Evolutionary conservation across 371 early-diverging fungal genomes (phyloP).

Genomic region (Batkoa obscura): DNA sequence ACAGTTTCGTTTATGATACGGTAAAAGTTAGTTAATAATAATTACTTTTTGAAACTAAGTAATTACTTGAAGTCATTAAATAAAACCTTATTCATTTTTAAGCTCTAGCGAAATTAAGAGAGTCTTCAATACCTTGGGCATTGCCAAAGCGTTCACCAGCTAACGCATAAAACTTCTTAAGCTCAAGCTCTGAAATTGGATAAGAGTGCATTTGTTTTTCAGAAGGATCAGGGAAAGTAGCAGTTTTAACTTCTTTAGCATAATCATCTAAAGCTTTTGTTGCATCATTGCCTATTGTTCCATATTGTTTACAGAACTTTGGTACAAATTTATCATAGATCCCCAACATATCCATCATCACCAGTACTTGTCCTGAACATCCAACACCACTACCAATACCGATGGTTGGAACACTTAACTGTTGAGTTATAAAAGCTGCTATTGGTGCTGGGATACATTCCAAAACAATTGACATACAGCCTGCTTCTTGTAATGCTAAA

Average conservation of each 20-base stretch:
- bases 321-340: constrained; percentile 64
- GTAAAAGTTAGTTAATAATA: too few species aligned
- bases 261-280: constrained; percentile 47
- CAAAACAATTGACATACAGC: constrained; percentile 78
- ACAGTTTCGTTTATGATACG: too few species aligned
- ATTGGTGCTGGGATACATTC: constrained; percentile 84
- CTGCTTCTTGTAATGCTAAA: constrained; percentile 71
- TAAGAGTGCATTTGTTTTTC: too few species aligned
- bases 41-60: too few species aligned
- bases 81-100: too few species aligned
- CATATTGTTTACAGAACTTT: constrained; percentile 81
- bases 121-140: too few species aligned
- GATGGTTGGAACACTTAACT: constrained; percentile 70
- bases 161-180: too few species aligned
- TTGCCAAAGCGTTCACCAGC: too few species aligned
- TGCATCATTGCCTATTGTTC: constrained; percentile 46
- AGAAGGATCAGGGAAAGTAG: constrained; percentile 73
- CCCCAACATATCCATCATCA: constrained; percentile 75
- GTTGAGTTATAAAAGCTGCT: constrained; percentile 57
- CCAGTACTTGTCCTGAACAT: constrained; percentile 85
- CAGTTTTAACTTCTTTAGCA: constrained; percentile 47
- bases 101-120: too few species aligned
- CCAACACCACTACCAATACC: constrained; percentile 88
- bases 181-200: too few species aligned
- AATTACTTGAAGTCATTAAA: too few species aligned